phyloP scores from a whole-genome alignment of 345 rosid genomes.

The Heritiera fomes region DNA sequence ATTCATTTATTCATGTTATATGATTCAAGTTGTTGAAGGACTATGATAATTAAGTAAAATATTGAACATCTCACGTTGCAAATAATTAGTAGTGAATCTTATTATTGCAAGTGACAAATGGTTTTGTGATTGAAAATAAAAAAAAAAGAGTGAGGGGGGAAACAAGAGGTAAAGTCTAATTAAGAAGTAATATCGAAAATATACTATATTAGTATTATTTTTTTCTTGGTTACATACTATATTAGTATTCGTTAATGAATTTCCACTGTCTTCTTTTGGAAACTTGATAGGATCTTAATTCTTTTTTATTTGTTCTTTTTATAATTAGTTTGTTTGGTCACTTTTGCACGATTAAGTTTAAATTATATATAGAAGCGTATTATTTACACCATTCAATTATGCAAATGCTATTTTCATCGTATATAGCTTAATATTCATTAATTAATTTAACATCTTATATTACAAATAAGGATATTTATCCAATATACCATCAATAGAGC shows the following conservation, averaged over 20 bases:
- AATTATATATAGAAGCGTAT: not conserved
- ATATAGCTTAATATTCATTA: not conserved
- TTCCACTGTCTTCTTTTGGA: not conserved
- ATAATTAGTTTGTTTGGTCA: not conserved
- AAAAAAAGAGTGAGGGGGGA: no score
- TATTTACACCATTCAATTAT: conserved; percentile 1
- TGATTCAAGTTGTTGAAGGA: no score
- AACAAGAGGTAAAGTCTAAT: no score
- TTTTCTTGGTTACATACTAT: no score
- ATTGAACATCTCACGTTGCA: not conserved
- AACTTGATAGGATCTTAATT: conserved; percentile 7
- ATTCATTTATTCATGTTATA: not conserved
- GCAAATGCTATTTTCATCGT: not conserved
- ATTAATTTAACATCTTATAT: no score
- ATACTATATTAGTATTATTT: no score
- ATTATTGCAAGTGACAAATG: no score
- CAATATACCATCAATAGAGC: no score
- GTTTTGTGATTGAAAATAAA: no score
- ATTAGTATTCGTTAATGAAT: no score
- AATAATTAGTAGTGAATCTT: no score
- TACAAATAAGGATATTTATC: not conserved
- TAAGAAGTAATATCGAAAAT: no score
- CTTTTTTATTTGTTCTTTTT: not conserved
- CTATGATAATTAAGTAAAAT: not conserved
- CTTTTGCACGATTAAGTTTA: not conserved